phyloP scores from a whole-genome alignment of 192 early-diverging fungal genomes.

The Gryganskiella cystojenkinii region DNA sequence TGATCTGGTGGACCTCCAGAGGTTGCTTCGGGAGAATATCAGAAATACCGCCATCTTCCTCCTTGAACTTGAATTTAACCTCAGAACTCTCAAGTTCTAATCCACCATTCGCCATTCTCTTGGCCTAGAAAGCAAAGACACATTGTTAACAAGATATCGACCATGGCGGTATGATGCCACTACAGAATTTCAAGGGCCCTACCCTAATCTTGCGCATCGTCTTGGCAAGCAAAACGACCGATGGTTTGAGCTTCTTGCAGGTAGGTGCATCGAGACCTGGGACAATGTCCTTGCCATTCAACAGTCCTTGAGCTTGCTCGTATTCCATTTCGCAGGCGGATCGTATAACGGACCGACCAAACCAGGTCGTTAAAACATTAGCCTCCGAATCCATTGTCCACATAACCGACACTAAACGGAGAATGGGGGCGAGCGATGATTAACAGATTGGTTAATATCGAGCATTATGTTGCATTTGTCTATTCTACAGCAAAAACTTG shows the following conservation, averaged over 20 bases:
- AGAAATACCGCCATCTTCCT: conserved; percentile 64
- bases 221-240: conserved; percentile 57
- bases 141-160: not conserved
- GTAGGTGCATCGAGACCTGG: conserved; percentile 52
- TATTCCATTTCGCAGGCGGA: conserved; percentile 82
- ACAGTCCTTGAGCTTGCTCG: conserved; percentile 76
- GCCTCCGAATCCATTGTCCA: conserved; percentile 70
- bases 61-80: conserved; percentile 76
- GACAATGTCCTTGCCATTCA: conserved; percentile 65
- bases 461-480: not conserved
- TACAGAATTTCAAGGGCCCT: too few species aligned
- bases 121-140: conserved; percentile 36
- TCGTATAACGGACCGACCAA: conserved; percentile 77
- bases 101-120: conserved; percentile 67
- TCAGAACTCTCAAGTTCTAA: conserved; percentile 80
- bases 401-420: conserved; percentile 67
- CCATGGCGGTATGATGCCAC: not conserved
- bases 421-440: not conserved
- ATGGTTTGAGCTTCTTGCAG: conserved; percentile 53
- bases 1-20: conserved; percentile 76
- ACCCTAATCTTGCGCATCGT: conserved; percentile 66
- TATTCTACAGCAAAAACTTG: too few species aligned
- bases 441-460: not conserved
- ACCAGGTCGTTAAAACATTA: conserved; percentile 71
- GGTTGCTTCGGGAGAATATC: conserved; percentile 73